Base-by-base conservation (phyloP, 2,329 filamentous ascomycete genomes). In the Aspergillus oerlinghausenensis region DNA sequence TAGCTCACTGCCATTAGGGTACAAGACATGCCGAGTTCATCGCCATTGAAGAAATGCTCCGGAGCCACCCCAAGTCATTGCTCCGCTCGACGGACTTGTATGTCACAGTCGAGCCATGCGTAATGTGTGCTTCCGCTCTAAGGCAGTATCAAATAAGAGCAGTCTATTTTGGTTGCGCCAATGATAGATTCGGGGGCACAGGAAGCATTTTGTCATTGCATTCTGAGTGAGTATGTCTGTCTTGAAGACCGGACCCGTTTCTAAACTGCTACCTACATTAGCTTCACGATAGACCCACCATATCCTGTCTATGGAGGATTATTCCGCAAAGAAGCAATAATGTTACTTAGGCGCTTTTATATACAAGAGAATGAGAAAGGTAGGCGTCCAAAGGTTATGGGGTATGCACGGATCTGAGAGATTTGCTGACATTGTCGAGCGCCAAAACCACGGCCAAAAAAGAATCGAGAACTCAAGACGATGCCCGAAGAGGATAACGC, bases 281-380 rank as follows among this genome's bases (percentile, higher is more conserved):
- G 87, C 55, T 83, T 84, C 23, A 88, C 87, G 61, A 83, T 95
- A 49, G 92, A 96, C 71, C 80, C 79, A 9, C 86, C 90, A 4
- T 97, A 90, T 71, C 86, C 88, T 49, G 91, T 91, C 55, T 88
- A 92, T 70, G 91, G 92, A 42, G 93, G 92, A 1, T 88, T 95
- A 79, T 90, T 91, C 67, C 85, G 91, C 49, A 90, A 96, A 68
- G 93, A 97, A 70, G 93, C 94, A 4, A 95, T 99, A 58, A 92
- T 93, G 73, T 76, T 99, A 63, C 80, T 99, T 63, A 84, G 95
- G 61, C 87, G 93, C 57, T 99, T 99, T 75, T 99, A 99, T 73
- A 90, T 99, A 32, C 94, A 99, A 75, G 92, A 99, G 75, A 99
- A 99, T 74, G 91, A 90, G 62, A 89, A 94, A 80, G 90, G 89